Evolutionary conservation across 164 flowering plant species (phyloP), one percentile per base, ranked within the genome.

Genomic region (Berberis vulgaris): DNA sequence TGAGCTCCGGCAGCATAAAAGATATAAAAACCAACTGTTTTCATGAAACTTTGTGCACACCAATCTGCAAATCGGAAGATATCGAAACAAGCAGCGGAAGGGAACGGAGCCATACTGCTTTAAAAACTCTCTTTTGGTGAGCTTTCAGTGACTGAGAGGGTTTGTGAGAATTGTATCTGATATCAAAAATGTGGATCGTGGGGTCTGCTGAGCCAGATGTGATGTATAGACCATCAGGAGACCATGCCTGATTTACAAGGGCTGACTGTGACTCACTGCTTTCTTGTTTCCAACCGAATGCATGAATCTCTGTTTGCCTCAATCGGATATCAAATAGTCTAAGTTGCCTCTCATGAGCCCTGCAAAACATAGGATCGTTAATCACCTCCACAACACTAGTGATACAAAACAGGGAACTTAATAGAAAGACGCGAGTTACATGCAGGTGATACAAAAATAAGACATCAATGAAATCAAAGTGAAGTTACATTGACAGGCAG

Each of bases 121-220:
- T 87, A 67, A 94, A 89, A 42, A 94, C 97, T 62, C 96, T 83
- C 69, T 89, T 91, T 64, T 94, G 88, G 72, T 94, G 99, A 70
- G 97, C 91, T 78, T 71, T 78, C 56, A 94, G 67, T 0, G 99
- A 91, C 59, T 91, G 96, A 4, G 89, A 83, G 49, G 97, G 96
- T 68, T 65, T 81, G 59, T 50, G 74, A 45, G 84, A 69, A 65
- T 78, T 85, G 61, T 82, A 89, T 70, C 99, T 76, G 60, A 94
- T 91, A 67, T 94, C 97, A 71, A 94, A 94, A 26, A 94, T 66
- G 71, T 91, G 99, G 67, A 94, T 84, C 60, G 68, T 73, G 1
- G 99, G 98, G 61, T 94, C 99, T 26, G 86, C 91, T 26, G 96
- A 88, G 52, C 97, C 97, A 58, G 97, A 91, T 2, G 93, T 72